phyloP scores from a whole-genome alignment of 352 stramenopile species.

The Phytopythium montanum region DNA sequence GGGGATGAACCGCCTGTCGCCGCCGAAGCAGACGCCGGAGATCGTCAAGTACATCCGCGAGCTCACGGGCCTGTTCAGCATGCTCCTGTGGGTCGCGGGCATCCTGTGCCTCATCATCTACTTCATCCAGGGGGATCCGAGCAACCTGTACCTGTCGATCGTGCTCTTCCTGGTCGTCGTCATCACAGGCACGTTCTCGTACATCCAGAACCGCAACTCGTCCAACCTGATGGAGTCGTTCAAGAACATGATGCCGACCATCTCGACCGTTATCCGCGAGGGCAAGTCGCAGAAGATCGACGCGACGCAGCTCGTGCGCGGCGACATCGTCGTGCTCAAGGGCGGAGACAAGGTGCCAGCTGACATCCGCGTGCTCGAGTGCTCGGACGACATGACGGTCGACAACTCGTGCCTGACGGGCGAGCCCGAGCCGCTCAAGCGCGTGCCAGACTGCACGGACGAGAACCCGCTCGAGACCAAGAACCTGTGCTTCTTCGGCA shows the following conservation, averaged over 20 bases:
- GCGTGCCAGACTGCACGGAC: slow-evolving; percentile 21
- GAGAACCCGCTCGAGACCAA: slow-evolving; percentile 33
- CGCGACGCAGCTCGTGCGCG: slow-evolving; percentile 42
- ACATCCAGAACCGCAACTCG: slow-evolving; percentile 34
- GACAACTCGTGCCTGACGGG: slow-evolving; percentile 64
- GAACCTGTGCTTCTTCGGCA: slow-evolving; percentile 45
- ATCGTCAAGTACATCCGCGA: slow-evolving; percentile 77
- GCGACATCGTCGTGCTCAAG: slow-evolving; percentile 47
- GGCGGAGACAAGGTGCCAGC: slow-evolving; percentile 58
- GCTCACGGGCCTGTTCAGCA: slow-evolving; percentile 66
- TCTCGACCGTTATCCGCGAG: slow-evolving; percentile 44
- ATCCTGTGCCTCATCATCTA: slow-evolving; percentile 65
- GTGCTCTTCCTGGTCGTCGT: slow-evolving; percentile 73
- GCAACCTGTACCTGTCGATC: slow-evolving; percentile 75
- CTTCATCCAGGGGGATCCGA: slow-evolving; percentile 55
- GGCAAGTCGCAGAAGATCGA: slow-evolving; percentile 32
- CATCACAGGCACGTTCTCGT: slow-evolving; percentile 54
- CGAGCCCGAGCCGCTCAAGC: slow-evolving; percentile 40
- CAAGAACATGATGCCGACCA: slow-evolving; percentile 39
- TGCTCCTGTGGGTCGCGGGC: slow-evolving; percentile 65
- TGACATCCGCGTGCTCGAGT: slow-evolving; percentile 42
- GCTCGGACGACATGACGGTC: slow-evolving; percentile 51
- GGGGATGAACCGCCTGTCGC: slow-evolving; percentile 60
- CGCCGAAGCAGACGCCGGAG: slow-evolving; percentile 66
- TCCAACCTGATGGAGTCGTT: slow-evolving; percentile 50